Conservation (phyloP, 129 eudicot genomes). For the Heracleum sosnowskyi region DNA sequence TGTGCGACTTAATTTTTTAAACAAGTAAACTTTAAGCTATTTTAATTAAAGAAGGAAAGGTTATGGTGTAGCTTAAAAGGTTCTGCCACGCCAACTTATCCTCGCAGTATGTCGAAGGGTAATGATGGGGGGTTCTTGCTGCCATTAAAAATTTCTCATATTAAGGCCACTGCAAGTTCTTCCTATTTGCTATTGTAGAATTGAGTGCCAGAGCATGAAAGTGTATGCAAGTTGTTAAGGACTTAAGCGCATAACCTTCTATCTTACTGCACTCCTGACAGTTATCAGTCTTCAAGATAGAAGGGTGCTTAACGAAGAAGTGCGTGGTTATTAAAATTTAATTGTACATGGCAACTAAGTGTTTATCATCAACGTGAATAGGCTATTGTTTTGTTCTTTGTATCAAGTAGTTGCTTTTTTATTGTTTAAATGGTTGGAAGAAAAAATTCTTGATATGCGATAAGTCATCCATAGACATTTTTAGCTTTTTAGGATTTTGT, state of each 20-base stretch:
- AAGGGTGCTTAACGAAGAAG: not conserved
- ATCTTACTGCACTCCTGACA: not conserved
- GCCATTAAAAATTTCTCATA: not conserved
- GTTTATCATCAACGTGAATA: not conserved
- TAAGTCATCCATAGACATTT: not conserved
- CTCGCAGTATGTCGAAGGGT: not conserved
- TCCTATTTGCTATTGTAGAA: not conserved
- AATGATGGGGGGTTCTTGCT: not conserved
- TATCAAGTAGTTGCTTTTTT: not conserved
- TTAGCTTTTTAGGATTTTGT: not conserved
- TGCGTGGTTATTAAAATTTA: not conserved
- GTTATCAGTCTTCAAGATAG: not conserved
- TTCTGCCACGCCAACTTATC: not conserved
- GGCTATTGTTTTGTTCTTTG: not conserved
- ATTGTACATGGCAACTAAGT: not conserved
- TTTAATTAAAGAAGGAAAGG: not conserved
- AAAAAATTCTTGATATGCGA: not conserved
- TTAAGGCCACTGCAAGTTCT: not conserved
- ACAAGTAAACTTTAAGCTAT: not conserved
- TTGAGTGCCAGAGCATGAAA: not conserved
- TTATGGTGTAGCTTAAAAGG: not conserved
- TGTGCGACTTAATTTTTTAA: not conserved
- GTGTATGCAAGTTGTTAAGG: not conserved
- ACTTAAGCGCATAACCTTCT: not conserved
- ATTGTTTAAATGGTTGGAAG: not conserved